phyloP scores from a whole-genome alignment of 164 flowering plant genomes.

The Tinospora cordifolia region DNA sequence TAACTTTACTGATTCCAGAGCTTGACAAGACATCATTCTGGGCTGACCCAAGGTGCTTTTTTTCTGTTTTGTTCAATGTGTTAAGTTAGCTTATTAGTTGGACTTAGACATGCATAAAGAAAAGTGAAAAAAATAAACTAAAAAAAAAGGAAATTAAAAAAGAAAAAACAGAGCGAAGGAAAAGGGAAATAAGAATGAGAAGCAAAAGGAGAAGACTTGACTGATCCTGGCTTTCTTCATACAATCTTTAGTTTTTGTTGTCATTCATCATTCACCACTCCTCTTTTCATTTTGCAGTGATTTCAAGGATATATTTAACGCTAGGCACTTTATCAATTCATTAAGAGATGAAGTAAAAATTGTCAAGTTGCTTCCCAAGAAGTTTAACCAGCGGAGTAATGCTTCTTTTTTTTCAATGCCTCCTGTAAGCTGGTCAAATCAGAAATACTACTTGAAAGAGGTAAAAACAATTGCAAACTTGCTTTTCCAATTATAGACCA shows the following conservation, averaged over 20 bases:
- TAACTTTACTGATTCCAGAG: conserved; percentile 82
- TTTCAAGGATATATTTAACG: conserved; percentile 81
- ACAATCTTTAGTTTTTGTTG: neutral
- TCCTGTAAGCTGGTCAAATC: conserved; percentile 93
- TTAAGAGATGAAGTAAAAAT: conserved; percentile 80
- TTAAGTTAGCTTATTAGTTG: neutral
- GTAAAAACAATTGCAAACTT: conserved; percentile 19
- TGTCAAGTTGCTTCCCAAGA: conserved; percentile 57
- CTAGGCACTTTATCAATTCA: conserved; percentile 70
- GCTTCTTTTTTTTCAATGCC: conserved; percentile 45
- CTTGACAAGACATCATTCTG: conserved; percentile 90
- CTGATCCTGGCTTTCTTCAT: neutral
- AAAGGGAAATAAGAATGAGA: too few relatives aligned
- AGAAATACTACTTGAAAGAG: conserved; percentile 71
- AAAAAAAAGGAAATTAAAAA: too few relatives aligned
- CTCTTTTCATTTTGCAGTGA: conserved; percentile 40
- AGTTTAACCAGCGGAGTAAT: conserved; percentile 41
- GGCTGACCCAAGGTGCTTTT: conserved; percentile 74
- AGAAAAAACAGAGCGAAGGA: too few relatives aligned
- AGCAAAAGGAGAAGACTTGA: neutral
- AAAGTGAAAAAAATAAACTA: too few relatives aligned
- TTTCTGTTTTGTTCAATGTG: neutral
- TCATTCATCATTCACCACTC: too few relatives aligned
- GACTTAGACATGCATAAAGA: neutral
- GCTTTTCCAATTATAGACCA: neutral